Conservation (phyloP, 768 basidiomycete genomes). For the Naganishia kalamii region DNA sequence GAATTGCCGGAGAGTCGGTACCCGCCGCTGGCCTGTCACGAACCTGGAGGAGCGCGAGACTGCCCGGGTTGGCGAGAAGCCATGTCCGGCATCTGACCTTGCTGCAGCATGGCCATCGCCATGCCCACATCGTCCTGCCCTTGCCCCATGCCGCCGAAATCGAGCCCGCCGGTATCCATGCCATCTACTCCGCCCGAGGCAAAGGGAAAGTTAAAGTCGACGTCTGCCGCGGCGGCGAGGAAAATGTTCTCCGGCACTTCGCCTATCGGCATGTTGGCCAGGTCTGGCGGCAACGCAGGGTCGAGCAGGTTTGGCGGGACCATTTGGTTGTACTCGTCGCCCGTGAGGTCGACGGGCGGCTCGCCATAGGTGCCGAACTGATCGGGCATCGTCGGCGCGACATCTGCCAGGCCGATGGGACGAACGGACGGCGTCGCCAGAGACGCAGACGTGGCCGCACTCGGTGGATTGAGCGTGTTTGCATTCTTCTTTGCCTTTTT, state of each 20-base stretch:
- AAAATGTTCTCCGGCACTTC: conserved; percentile 14
- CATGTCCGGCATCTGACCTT: background rate
- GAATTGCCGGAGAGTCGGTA: too few relatives aligned
- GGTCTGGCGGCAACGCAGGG: conserved; percentile 2
- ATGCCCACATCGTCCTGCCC: background rate
- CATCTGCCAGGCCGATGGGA: background rate
- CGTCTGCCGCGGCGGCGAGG: conserved; percentile 7
- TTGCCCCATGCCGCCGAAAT: background rate
- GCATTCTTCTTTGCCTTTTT: conserved; percentile 14
- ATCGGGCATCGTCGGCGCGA: background rate
- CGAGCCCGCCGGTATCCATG: background rate
- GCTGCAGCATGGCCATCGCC: background rate
- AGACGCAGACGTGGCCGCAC: background rate
- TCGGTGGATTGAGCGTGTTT: background rate
- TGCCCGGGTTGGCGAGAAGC: background rate
- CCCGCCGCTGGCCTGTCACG: too few relatives aligned
- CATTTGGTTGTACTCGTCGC: conserved; percentile 4
- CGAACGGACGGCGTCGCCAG: background rate
- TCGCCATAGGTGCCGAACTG: background rate
- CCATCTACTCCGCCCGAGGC: background rate
- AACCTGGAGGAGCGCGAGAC: conserved; percentile 6
- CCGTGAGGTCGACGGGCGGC: background rate
- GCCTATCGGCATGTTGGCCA: conserved; percentile 12
- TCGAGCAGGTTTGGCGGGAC: conserved; percentile 9
- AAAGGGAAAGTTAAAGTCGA: conserved; percentile 9